phyloP scores from a whole-genome alignment of 2,329 filamentous ascomycete genomes.

The Fusarium globosum region DNA sequence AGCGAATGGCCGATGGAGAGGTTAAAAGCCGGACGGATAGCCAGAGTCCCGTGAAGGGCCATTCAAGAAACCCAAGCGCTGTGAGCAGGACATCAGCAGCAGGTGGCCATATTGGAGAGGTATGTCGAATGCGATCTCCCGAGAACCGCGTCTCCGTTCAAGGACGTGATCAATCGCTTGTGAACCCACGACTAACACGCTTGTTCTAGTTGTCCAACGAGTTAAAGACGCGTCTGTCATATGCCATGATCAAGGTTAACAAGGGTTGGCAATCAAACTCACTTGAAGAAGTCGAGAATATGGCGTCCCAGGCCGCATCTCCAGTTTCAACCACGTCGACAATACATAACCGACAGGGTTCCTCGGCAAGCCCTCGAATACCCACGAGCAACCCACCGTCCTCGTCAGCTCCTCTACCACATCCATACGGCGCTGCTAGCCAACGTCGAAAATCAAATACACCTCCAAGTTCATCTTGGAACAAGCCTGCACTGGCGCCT shows the following conservation, averaged over 20 bases:
- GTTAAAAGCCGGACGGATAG: conserved; percentile 67
- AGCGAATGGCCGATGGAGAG: conserved; percentile 81
- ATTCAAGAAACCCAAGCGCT: conserved; percentile 78
- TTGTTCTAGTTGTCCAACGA: conserved; percentile 75
- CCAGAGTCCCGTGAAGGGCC: conserved; percentile 63
- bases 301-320: conserved; percentile 76
- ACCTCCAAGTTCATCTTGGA: conserved; percentile 51
- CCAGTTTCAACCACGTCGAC: conserved; percentile 69
- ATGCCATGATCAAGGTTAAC: conserved; percentile 93
- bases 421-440: conserved; percentile 35
- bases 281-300: conserved; percentile 80
- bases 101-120: conserved; percentile 81
- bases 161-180: background rate
- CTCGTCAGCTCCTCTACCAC: conserved; percentile 49
- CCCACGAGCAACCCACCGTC: conserved; percentile 43
- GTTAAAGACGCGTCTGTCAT: conserved; percentile 85
- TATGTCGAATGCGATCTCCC: conserved; percentile 55
- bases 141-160: background rate
- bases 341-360: conserved; percentile 61
- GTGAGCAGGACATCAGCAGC: conserved; percentile 69
- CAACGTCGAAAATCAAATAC: conserved; percentile 49
- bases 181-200: conserved; percentile 29
- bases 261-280: conserved; percentile 86
- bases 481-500: conserved; percentile 59
- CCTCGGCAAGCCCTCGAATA: conserved; percentile 66